Conservation (phyloP, 2,329 filamentous ascomycete genomes). For the Zymoseptoria crescenta region DNA sequence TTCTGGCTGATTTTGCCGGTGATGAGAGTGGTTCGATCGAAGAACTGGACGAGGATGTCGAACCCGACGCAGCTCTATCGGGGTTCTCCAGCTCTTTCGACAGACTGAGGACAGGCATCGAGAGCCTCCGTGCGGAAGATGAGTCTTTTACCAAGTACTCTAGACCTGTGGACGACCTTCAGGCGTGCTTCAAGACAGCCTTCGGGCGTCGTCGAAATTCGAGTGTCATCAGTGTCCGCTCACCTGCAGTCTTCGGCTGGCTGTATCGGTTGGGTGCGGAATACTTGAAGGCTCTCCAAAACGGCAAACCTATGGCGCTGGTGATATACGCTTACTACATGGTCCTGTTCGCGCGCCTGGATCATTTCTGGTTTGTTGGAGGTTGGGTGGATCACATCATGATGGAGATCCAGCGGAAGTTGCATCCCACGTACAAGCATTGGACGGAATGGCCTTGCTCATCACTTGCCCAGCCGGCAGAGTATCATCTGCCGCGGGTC, state of each 20-base stretch:
- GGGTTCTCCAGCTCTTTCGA: conserved; percentile 4
- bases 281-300: conserved; percentile 11
- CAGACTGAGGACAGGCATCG: conserved; percentile 6
- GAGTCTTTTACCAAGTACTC: conserved; percentile 11
- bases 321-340: conserved; percentile 13
- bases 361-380: conserved; percentile 12
- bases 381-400: conserved; percentile 14
- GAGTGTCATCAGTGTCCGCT: conserved; percentile 1
- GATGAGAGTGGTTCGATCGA: background rate
- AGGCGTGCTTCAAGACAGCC: conserved; percentile 2
- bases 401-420: conserved; percentile 5
- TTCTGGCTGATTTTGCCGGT: background rate
- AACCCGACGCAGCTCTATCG: conserved; percentile 5
- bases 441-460: conserved; percentile 11
- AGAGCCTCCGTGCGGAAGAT: conserved; percentile 10
- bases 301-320: conserved; percentile 9
- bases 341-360: conserved; percentile 7
- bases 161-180: conserved; percentile 7
- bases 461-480: background rate
- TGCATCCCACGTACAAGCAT: conserved; percentile 11
- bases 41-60: background rate
- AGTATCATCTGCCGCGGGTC: background rate
- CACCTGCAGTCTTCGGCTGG: conserved; percentile 10
- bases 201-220: conserved; percentile 3
- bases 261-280: conserved; percentile 10